Percentiles rank a stretch among this genome's conserved stretches.
Conservation (phyloP, 1,139 yeast genomes). For the Suhomyces bolitotheri region DNA sequence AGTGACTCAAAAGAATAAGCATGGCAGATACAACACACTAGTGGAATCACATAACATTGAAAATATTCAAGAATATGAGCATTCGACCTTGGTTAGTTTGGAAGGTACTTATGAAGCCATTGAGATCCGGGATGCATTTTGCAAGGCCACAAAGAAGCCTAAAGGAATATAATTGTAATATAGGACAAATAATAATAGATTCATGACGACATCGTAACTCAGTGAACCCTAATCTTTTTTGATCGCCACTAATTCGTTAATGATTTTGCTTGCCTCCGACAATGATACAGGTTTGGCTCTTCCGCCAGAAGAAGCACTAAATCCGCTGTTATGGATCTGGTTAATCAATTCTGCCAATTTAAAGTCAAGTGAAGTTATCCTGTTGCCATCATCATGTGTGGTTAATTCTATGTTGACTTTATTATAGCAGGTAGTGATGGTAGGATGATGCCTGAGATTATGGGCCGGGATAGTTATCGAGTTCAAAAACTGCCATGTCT, state of each 20-base stretch:
- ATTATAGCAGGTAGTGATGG: conserved; percentile 63
- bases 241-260: conserved; percentile 20
- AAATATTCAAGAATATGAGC: conserved; percentile 67
- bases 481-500: conserved; percentile 66
- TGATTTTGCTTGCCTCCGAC: conserved; percentile 21
- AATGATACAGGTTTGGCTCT: conserved; percentile 14
- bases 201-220: not conserved
- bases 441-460: conserved; percentile 70
- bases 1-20: conserved; percentile 37
- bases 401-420: conserved; percentile 56
- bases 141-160: conserved; percentile 50
- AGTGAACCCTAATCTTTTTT: conserved; percentile 2
- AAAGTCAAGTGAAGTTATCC: conserved; percentile 59
- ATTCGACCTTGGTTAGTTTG: conserved; percentile 71
- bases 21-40: conserved; percentile 39
- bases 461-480: conserved; percentile 64
- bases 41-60: conserved; percentile 77
- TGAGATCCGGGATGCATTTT: conserved; percentile 78
- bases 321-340: conserved; percentile 14
- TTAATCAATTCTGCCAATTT: conserved; percentile 58
- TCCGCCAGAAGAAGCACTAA: not conserved
- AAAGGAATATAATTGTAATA: conserved; percentile 7
- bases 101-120: conserved; percentile 96
- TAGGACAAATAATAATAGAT: conserved; percentile 6
- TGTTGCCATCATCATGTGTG: conserved; percentile 65